phyloP scores from a whole-genome alignment of 2,329 filamentous ascomycete genomes.

The Epichloe brachyelytri region DNA sequence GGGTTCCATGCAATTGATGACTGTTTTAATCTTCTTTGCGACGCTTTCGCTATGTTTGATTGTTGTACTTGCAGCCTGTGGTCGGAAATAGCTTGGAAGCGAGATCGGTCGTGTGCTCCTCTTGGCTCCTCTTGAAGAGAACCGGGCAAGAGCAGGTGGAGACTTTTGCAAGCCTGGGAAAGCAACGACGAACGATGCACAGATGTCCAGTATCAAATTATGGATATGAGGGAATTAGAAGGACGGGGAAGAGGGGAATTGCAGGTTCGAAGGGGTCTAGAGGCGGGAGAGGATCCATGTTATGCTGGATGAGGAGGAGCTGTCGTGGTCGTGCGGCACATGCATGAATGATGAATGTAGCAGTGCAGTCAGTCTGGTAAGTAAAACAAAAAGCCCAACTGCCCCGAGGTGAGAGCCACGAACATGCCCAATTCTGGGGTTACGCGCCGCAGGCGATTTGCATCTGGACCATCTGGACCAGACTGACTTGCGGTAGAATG shows the following conservation, averaged over 20 bases:
- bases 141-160: not conserved
- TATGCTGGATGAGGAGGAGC: not conserved
- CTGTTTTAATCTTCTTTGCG: not conserved
- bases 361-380: too few relatives aligned
- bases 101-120: not conserved
- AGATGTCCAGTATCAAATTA: not conserved
- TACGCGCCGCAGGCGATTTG: not conserved
- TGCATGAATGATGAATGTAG: not conserved
- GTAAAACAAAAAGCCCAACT: not conserved
- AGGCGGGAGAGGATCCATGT: not conserved
- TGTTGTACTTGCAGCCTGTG: not conserved
- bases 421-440: not conserved
- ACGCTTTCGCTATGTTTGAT: not conserved
- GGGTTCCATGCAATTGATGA: constrained; percentile 22
- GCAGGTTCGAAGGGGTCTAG: not conserved
- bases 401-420: too few relatives aligned
- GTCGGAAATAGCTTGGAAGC: not conserved
- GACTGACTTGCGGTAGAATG: too few relatives aligned
- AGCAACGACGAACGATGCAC: not conserved
- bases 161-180: not conserved
- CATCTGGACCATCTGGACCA: not conserved
- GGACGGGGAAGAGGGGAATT: not conserved
- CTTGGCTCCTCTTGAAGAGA: not conserved
- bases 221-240: not conserved
- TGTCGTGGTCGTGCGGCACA: not conserved